phyloP scores from a whole-genome alignment of 805 yeast species.

The Wickerhamiella sergipiensis region DNA sequence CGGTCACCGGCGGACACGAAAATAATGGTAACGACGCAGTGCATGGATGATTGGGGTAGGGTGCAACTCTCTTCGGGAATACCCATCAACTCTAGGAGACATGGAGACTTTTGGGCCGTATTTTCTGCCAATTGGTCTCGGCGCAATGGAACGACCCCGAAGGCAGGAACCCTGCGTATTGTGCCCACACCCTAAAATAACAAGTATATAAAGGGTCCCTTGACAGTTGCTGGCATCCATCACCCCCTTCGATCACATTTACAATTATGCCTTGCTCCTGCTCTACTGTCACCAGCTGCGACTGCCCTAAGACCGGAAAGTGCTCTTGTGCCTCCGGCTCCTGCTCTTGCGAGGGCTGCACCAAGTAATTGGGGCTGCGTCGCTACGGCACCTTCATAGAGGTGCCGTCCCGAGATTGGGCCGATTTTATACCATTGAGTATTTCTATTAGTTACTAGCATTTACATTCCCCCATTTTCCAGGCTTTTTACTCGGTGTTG shows the following conservation, averaged over 20 bases:
- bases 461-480: neutral
- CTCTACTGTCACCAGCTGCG: neutral
- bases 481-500: neutral
- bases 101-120: no score
- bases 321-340: neutral
- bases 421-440: neutral
- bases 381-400: neutral
- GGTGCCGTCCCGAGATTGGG: neutral
- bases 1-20: neutral
- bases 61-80: neutral
- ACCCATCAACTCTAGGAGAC: no score
- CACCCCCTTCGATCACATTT: neutral
- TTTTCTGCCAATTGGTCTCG: neutral
- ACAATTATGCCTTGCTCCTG: neutral
- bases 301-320: neutral
- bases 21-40: neutral
- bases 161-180: neutral
- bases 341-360: neutral
- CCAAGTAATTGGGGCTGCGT: neutral
- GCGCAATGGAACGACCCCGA: neutral
- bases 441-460: neutral
- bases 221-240: neutral
- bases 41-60: neutral
- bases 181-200: neutral
- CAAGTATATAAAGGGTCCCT: neutral